phyloP scores from a whole-genome alignment of 2,329 filamentous ascomycete species.

The Macrophomina phaseolina region DNA sequence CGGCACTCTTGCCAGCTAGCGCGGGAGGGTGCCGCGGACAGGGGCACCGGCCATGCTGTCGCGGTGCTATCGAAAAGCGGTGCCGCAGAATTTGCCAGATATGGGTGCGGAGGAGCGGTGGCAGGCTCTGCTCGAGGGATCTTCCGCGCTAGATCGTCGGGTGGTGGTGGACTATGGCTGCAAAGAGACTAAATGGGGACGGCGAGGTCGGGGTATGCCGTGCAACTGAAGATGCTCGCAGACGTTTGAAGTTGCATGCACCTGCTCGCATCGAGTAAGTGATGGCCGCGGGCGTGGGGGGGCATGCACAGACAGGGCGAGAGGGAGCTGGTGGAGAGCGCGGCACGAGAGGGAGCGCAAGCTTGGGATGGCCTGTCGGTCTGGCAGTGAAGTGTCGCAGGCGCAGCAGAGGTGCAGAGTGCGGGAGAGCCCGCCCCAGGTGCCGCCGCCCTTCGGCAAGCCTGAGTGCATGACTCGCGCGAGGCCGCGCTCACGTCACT shows the following conservation, averaged over 20 bases:
- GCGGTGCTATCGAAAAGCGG: neutral
- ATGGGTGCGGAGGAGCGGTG: neutral
- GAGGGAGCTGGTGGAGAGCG: neutral
- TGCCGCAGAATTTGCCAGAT: neutral
- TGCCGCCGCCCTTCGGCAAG: neutral
- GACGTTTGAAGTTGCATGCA: constrained; percentile 23
- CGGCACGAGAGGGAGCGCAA: neutral
- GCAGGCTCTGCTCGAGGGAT: neutral
- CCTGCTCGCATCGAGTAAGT: constrained; percentile 13
- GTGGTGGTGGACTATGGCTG: neutral
- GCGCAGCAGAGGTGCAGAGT: too few species aligned
- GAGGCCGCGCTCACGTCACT: constrained; percentile 5
- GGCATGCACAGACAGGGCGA: neutral
- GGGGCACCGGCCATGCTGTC: neutral
- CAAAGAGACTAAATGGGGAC: constrained; percentile 9
- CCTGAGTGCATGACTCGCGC: constrained; percentile 1
- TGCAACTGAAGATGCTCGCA: neutral
- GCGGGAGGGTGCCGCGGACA: neutral
- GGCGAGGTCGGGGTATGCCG: constrained; percentile 18
- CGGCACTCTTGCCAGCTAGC: constrained; percentile 1
- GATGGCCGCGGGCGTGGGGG: constrained; percentile 5
- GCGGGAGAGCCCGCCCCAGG: constrained; percentile 2
- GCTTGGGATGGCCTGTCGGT: constrained; percentile 9
- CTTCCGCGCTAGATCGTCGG: neutral
- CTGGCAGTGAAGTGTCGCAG: neutral